Evolutionary conservation across 257 asterid species (phyloP).

Genomic region (Anisodus tanguticus): DNA sequence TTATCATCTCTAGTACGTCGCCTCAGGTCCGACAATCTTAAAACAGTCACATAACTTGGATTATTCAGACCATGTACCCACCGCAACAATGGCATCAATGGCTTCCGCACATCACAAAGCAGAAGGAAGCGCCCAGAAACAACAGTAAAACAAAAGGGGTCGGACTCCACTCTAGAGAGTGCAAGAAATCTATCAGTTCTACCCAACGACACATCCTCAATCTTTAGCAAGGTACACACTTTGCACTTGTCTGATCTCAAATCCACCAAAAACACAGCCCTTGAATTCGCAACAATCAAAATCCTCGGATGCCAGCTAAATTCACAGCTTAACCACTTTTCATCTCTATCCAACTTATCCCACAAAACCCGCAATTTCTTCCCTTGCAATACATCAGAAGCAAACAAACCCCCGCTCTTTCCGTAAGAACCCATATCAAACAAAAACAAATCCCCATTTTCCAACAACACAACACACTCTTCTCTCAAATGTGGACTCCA

Average conservation of each 20-base stretch:
- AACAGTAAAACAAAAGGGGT: slow-evolving; percentile 55
- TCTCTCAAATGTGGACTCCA: slow-evolving; percentile 86
- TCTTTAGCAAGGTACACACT: slow-evolving; percentile 59
- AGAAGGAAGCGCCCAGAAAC: slow-evolving; percentile 56
- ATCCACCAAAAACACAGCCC: slow-evolving; percentile 69
- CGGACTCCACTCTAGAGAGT: slow-evolving; percentile 56
- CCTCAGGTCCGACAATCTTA: slow-evolving; percentile 66
- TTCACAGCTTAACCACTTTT: slow-evolving; percentile 65
- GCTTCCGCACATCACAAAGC: slow-evolving; percentile 73
- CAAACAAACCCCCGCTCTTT: slow-evolving; percentile 28
- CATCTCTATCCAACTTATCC: slow-evolving; percentile 39
- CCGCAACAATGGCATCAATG: slow-evolving; percentile 56
- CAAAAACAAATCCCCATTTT: slow-evolving; percentile 67
- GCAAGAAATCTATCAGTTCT: slow-evolving; percentile 61
- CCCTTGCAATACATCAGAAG: slow-evolving; percentile 28
- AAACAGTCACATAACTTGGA: slow-evolving; percentile 56
- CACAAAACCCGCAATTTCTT: slow-evolving; percentile 49
- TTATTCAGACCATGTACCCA: slow-evolving; percentile 68
- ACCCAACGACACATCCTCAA: slow-evolving; percentile 48
- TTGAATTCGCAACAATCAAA: slow-evolving; percentile 57
- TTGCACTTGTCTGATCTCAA: slow-evolving; percentile 46
- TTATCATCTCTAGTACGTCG: slow-evolving; percentile 45
- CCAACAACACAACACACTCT: slow-evolving; percentile 75
- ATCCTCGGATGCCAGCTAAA: slow-evolving; percentile 81
- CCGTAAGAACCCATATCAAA: slow-evolving; percentile 55